Conservation (phyloP, 2,329 filamentous ascomycete species). For the Madurella mycetomatis region DNA sequence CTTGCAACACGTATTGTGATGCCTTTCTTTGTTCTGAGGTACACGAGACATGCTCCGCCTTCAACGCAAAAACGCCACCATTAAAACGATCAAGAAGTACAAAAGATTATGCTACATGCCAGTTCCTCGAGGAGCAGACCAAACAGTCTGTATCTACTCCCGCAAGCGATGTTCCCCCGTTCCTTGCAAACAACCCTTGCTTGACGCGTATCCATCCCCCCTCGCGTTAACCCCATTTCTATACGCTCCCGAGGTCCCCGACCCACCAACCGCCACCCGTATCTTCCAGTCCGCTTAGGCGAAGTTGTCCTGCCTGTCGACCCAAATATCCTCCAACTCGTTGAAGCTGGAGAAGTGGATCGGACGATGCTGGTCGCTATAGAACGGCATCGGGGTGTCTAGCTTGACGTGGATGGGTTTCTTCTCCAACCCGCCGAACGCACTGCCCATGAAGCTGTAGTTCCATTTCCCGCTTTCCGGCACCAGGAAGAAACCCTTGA, state of each 20-base stretch:
- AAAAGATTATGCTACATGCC: not conserved
- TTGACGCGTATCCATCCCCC: not conserved
- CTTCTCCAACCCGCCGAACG: constrained; percentile 85
- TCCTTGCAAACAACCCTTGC: not conserved
- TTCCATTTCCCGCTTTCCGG: constrained; percentile 91
- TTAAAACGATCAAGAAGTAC: not conserved
- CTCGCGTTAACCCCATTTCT: not conserved
- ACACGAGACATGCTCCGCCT: no score
- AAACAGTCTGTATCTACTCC: not conserved
- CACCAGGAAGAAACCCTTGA: constrained; percentile 92
- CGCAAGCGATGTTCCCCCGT: not conserved
- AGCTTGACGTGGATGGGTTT: constrained; percentile 87
- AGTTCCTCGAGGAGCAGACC: not conserved
- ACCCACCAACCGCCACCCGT: not conserved
- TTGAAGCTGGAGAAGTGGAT: constrained; percentile 97
- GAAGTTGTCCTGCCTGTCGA: constrained; percentile 89
- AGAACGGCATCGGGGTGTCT: constrained; percentile 85
- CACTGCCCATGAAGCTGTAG: constrained; percentile 94
- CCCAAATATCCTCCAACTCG: constrained; percentile 94
- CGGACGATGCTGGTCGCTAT: constrained; percentile 86
- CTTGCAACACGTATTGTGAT: no score
- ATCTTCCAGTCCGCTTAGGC: constrained; percentile 49
- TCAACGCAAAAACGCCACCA: no score
- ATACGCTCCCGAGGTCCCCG: not conserved
- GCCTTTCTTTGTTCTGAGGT: no score